Conservation (phyloP, 345 rosid species). For the Citrus reticulata region DNA sequence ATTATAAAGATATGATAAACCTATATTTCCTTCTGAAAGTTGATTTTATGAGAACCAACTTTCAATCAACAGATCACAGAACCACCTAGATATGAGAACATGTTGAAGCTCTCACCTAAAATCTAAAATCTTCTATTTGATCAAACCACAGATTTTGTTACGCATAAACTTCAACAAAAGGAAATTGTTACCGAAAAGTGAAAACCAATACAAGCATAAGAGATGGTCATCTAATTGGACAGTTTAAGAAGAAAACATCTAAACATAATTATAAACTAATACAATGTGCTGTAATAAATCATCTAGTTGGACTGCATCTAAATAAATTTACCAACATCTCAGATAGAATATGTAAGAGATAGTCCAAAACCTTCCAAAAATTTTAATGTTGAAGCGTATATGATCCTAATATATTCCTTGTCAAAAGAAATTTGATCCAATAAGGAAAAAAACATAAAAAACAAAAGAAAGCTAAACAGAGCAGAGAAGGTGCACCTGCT, state of each 20-base stretch:
- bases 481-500: conserved; percentile 59
- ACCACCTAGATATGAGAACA: neutral
- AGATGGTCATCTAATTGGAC: neutral
- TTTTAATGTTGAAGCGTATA: neutral
- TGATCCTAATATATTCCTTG: neutral
- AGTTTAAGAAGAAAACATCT: neutral
- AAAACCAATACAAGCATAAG: neutral
- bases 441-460: neutral
- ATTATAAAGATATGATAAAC: neutral
- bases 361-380: neutral
- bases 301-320: neutral
- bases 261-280: neutral
- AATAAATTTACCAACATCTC: neutral
- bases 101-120: neutral
- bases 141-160: neutral
- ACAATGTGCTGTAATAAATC: neutral
- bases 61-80: neutral
- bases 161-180: neutral
- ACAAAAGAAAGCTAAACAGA: conserved; percentile 1
- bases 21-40: neutral
- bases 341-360: neutral
- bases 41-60: neutral
- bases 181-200: neutral
- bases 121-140: neutral
- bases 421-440: neutral